Conservation (phyloP, 441 rosid species). For the Corymbia citriodora region DNA sequence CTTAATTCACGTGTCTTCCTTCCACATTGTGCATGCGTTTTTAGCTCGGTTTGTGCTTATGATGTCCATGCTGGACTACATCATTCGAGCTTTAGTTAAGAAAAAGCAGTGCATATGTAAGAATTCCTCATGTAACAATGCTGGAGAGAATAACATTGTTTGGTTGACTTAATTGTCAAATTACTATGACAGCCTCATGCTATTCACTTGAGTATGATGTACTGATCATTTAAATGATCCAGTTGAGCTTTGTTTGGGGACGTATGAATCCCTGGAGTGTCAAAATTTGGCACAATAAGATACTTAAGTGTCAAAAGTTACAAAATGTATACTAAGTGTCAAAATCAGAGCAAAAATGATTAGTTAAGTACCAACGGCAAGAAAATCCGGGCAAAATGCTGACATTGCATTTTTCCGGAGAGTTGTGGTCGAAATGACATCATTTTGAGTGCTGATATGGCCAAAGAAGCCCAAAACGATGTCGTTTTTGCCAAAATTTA, state of each 20-base stretch:
- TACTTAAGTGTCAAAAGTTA: too few species aligned
- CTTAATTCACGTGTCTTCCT: neutral
- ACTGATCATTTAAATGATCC: neutral
- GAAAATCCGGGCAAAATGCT: too few species aligned
- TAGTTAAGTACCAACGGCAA: too few species aligned
- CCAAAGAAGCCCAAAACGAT: too few species aligned
- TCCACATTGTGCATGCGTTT: neutral
- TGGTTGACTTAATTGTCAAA: neutral
- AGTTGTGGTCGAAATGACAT: too few species aligned
- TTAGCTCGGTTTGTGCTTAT: neutral
- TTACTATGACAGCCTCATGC: neutral
- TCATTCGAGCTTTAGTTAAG: neutral
- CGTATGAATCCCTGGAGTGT: too few species aligned
- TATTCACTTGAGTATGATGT: neutral
- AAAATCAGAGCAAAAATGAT: too few species aligned
- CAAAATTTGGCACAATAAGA: too few species aligned
- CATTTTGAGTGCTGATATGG: too few species aligned
- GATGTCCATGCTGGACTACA: neutral
- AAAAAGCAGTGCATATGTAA: neutral
- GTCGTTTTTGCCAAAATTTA: too few species aligned
- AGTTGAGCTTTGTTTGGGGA: neutral
- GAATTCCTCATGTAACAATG: neutral
- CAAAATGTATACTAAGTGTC: too few species aligned
- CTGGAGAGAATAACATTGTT: neutral
- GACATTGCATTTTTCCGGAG: too few species aligned